Base-by-base conservation (phyloP, 2,329 filamentous ascomycete species). In the Coniochaeta ligniaria region DNA sequence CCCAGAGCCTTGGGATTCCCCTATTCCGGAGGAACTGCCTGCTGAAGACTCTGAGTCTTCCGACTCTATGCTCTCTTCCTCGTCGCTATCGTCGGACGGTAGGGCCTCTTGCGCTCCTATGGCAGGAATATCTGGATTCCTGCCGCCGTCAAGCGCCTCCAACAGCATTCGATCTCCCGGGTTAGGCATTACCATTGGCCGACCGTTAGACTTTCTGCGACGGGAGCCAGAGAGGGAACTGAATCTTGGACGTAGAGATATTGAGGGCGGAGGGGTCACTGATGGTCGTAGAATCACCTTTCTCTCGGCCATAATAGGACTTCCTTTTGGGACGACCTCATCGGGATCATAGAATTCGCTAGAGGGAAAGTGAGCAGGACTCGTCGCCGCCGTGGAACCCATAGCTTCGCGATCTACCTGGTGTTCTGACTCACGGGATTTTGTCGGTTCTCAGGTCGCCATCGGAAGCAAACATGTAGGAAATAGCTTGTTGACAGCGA, bases 91-190 rank as follows among this genome's bases (percentile, higher is more conserved):
- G 59, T 74, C 63, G 5, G 65, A 68, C 14, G 80, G 77, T 56
- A 90, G 75, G 24, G 83, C 78, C 64, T 79, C 71, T 63, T 76
- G 74, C 64, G 80, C 82, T 61, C 84, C 88, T 68, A 75, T 70
- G 65, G 75, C 75, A 61, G 87, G 86, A 68, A 91, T 82, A 58
- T 92, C 86, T 58, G 83, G 85, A 65, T 79, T 78, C 69, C 85
- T 85, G 68, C 86, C 84, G 69, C 79, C 83, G 66, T 78, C 83
- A 76, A 93, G 80, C 71, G 81, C 78, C 61, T 77, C 75, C 64
- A 94, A 80, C 72, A 94, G 79, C 64, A 91, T 85, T 66, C 80
- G 83, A 80, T 90, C 86, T 67, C 83, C 84, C 70, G 83, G 83
- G 67, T 76, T 84, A 47, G 82, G 77, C 65, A 74, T 78, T 63